These are phyloP conservation scores for Metschnikowia proteae DNA, from an alignment of 805 yeast species.

Conservation along the genomic window DNA sequence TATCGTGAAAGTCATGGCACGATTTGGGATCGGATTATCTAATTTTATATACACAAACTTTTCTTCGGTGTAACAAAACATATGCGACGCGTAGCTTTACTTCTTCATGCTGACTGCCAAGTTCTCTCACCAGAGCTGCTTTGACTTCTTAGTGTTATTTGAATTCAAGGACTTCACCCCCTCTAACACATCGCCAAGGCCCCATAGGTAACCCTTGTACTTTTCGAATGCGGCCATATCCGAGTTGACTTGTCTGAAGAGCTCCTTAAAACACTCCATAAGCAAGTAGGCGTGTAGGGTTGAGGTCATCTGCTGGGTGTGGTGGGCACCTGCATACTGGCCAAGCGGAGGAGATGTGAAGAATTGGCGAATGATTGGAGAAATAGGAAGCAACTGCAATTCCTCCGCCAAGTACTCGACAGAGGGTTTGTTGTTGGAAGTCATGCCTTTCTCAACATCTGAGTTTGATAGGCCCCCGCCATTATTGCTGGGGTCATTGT, in stretches of 20 bases:
- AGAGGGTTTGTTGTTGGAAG: slow-evolving; percentile 37
- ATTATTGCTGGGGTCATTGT: slow-evolving; percentile 1
- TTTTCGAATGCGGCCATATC: slow-evolving; percentile 25
- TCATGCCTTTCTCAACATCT: slow-evolving; percentile 10
- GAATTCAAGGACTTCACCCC: slow-evolving; percentile 5
- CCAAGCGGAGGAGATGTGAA: slow-evolving; percentile 22
- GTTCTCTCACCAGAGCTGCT: background rate
- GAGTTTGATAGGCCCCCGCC: background rate
- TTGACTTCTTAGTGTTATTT: background rate
- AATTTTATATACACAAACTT: slow-evolving; percentile 4
- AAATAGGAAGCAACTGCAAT: slow-evolving; percentile 56
- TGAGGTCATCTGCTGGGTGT: slow-evolving; percentile 39
- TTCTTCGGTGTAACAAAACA: background rate
- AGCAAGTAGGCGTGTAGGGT: slow-evolving; percentile 62
- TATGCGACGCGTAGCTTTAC: background rate
- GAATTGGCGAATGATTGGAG: slow-evolving; percentile 44
- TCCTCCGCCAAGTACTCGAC: slow-evolving; percentile 69
- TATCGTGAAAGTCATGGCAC: background rate
- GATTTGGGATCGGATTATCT: slow-evolving; percentile 6
- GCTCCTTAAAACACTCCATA: slow-evolving; percentile 61
- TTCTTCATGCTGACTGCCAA: background rate
- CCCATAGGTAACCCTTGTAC: slow-evolving; percentile 52
- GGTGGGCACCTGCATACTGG: slow-evolving; percentile 22
- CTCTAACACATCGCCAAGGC: slow-evolving; percentile 32
- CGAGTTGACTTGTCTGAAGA: slow-evolving; percentile 31